Evolutionary conservation across 768 basidiomycete genomes (phyloP), one percentile per base, ranked within the genome.

Genomic region (Austroboletus festivus): DNA sequence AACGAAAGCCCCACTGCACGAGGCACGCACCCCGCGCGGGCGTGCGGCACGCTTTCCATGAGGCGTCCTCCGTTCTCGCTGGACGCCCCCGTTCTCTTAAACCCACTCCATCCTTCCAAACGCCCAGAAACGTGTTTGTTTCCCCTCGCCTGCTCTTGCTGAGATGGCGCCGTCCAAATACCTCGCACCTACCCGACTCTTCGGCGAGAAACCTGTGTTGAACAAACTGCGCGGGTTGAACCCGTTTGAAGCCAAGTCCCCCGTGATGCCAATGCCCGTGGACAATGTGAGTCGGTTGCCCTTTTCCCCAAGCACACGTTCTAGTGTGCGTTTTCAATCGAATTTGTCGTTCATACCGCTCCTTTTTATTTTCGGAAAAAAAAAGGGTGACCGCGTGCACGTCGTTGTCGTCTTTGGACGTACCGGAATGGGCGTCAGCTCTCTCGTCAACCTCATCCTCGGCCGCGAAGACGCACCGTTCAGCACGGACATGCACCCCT

Each of bases 401-500:
- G 63, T 64, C 41, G 18, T 66, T 5, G 67, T 66, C 47, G 51
- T 66, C 51, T 66, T 68, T 46, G 65, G 65, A 50, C 64, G 67
- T 12, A 67, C 67, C 2, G 67, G 67, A 16, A 61, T 65, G 54
- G 65, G 65, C 0, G 51, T 67, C 47, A 66, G 65, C 34, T 66
- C 65, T 12, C 56, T 66, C 46, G 65, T 66, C 15, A 66, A 66
- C 31, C 34, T 66, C 24, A 68, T 66, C 50, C 49, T 63, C 42
- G 61, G 67, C 18, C 62, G 55, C 40, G 67, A 67, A 53, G 62
- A 64, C 42, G 67, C 65, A 47, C 64, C 63, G 11, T 66, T 55
- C 44, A 66, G 62, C 46, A 66, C 62, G 19, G 63, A 64, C 55
- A 64, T 64, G 28, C 64, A 64, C 24, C 64, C 64, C 2, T 64